These are phyloP conservation scores for Malbranchea cinnamomea DNA, from an alignment of 2,329 filamentous ascomycete species.

Conservation along the genomic window DNA sequence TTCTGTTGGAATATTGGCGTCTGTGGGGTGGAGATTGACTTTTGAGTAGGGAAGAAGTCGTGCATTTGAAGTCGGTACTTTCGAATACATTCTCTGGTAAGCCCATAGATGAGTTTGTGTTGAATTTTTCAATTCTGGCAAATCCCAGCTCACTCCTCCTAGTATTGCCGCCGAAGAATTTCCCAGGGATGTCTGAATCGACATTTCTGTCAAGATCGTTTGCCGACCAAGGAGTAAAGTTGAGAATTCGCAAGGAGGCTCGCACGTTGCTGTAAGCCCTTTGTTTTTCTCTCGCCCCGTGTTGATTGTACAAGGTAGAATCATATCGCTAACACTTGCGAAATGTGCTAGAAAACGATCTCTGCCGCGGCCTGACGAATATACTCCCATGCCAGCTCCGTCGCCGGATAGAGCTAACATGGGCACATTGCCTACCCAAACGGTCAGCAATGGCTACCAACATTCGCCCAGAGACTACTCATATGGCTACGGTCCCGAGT, in stretches of 20 bases:
- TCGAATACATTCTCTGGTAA: conserved; percentile 57
- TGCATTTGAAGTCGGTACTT: conserved; percentile 38
- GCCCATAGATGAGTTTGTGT: conserved; percentile 11
- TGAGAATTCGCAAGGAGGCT: conserved; percentile 72
- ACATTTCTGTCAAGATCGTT: conserved; percentile 69
- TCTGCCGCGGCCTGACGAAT: conserved; percentile 24
- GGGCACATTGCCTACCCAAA: conserved; percentile 9
- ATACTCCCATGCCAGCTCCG: conserved; percentile 20
- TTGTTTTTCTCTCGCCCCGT: neutral
- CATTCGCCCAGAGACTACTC: conserved; percentile 19
- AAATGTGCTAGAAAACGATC: conserved; percentile 29
- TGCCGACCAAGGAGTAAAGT: conserved; percentile 71
- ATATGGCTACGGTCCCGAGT: conserved; percentile 19
- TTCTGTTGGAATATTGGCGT: conserved; percentile 5
- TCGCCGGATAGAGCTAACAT: conserved; percentile 20
- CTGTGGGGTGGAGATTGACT: neutral
- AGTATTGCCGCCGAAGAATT: conserved; percentile 46
- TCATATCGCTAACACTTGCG: conserved; percentile 9
- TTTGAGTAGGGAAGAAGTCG: conserved; percentile 26
- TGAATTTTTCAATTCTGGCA: too few relatives aligned
- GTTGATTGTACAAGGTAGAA: neutral
- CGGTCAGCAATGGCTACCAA: conserved; percentile 21
- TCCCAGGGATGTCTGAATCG: conserved; percentile 66
- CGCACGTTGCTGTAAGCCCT: conserved; percentile 33
- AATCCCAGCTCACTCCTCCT: neutral